These are phyloP conservation scores for Lactifluus rugatus DNA, from an alignment of 768 basidiomycete species.

Conservation along the genomic window DNA sequence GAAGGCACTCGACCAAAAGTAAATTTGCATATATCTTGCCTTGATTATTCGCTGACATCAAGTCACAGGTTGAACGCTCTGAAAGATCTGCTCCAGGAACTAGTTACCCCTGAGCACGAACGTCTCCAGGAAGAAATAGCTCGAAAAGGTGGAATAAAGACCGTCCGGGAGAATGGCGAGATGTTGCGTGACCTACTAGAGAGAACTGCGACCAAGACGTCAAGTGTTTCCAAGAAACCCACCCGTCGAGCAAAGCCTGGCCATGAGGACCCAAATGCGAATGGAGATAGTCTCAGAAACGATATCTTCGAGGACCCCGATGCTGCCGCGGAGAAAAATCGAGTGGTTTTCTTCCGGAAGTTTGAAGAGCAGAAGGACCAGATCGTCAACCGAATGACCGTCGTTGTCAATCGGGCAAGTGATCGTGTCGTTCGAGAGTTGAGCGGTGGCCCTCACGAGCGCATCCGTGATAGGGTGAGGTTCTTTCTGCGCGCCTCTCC, in stretches of 20 bases:
- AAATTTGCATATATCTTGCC: background rate
- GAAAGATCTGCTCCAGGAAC: slow-evolving; percentile 13
- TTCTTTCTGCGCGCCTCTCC: no score
- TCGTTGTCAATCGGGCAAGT: slow-evolving; percentile 18
- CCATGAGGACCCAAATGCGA: background rate
- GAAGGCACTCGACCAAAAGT: slow-evolving; percentile 19
- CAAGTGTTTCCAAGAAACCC: background rate
- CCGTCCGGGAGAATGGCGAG: slow-evolving; percentile 17
- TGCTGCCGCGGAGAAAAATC: slow-evolving; percentile 18
- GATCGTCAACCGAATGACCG: slow-evolving; percentile 13
- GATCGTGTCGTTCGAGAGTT: slow-evolving; percentile 17
- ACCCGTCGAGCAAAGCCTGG: no score
- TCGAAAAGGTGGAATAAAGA: slow-evolving; percentile 21
- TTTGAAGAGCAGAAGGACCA: slow-evolving; percentile 19
- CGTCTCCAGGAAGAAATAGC: slow-evolving; percentile 8
- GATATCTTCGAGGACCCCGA: slow-evolving; percentile 22
- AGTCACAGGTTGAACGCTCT: slow-evolving; percentile 15
- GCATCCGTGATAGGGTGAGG: slow-evolving; percentile 17
- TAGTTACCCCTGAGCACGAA: slow-evolving; percentile 17
- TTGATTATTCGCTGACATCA: background rate
- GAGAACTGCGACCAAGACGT: slow-evolving; percentile 10
- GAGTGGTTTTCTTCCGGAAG: slow-evolving; percentile 19
- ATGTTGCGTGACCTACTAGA: slow-evolving; percentile 20
- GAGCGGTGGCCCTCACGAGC: slow-evolving; percentile 22
- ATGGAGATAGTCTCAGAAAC: slow-evolving; percentile 5